Conservation (phyloP, 495 filamentous ascomycete species). For the Physcia stellaris region DNA sequence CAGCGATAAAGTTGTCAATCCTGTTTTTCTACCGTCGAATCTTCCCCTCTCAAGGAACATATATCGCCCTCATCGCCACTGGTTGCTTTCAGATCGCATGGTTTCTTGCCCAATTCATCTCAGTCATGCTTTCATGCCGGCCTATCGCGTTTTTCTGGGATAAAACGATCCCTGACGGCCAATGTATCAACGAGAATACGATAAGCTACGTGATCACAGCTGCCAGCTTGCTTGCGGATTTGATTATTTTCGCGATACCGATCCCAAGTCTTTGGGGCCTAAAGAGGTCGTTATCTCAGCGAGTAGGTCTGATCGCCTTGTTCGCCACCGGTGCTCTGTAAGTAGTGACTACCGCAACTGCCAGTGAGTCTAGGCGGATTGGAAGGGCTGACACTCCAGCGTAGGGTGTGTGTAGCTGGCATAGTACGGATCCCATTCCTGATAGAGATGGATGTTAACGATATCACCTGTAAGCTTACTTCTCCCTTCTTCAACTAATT, state of each 20-base stretch:
- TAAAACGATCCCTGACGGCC: slow-evolving; percentile 26
- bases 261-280: too few relatives aligned
- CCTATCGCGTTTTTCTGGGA: slow-evolving; percentile 42
- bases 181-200: slow-evolving; percentile 32
- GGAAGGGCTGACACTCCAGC: not conserved
- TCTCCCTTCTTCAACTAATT: not conserved
- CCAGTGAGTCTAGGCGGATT: too few relatives aligned
- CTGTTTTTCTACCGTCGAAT: slow-evolving; percentile 29
- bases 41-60: slow-evolving; percentile 20
- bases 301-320: too few relatives aligned
- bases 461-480: not conserved
- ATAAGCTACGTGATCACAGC: slow-evolving; percentile 18
- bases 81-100: slow-evolving; percentile 23
- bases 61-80: slow-evolving; percentile 19
- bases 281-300: too few relatives aligned
- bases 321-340: too few relatives aligned
- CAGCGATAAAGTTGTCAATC: slow-evolving; percentile 23
- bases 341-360: too few relatives aligned
- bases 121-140: slow-evolving; percentile 34
- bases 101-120: slow-evolving; percentile 26
- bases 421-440: slow-evolving; percentile 1
- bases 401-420: not conserved
- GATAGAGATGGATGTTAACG: not conserved
- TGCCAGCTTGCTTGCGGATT: slow-evolving; percentile 4
- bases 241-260: slow-evolving; percentile 7